phyloP scores from a whole-genome alignment of 108 stramenopile genomes.

The Aurantiochytrium sp. region DNA sequence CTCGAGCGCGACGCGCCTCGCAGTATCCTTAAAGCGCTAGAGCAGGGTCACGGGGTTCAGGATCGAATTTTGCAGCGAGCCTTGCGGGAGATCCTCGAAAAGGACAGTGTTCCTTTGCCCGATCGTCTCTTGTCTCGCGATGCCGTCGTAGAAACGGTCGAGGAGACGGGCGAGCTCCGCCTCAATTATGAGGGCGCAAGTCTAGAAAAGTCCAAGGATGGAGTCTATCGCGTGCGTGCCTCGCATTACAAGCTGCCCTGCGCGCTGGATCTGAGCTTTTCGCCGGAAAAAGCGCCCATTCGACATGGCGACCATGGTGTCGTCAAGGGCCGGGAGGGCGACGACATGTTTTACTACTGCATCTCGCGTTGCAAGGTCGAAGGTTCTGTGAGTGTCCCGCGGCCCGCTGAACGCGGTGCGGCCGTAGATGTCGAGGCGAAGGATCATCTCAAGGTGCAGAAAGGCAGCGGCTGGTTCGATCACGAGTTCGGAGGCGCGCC shows the following conservation, averaged over 20 bases:
- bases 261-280: not conserved
- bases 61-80: slow-evolving; percentile 8
- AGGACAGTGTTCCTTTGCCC: slow-evolving; percentile 17
- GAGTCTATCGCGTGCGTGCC: not conserved
- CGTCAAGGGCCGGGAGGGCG: slow-evolving; percentile 23
- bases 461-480: slow-evolving; percentile 24
- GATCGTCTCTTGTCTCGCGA: slow-evolving; percentile 18
- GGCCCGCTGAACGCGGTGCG: not conserved
- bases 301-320: slow-evolving; percentile 25
- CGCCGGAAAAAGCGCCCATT: slow-evolving; percentile 3
- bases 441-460: not conserved
- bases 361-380: slow-evolving; percentile 19
- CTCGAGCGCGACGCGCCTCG: slow-evolving; percentile 19
- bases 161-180: not conserved
- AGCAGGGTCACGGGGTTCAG: not conserved
- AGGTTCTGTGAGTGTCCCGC: not conserved
- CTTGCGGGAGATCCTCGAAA: not conserved
- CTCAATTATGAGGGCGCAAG: not conserved
- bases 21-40: not conserved
- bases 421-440: not conserved
- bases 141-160: not conserved
- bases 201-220: not conserved
- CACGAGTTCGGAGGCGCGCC: slow-evolving; percentile 26
- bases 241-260: not conserved
- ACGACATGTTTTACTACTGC: slow-evolving; percentile 33